Base-by-base conservation (phyloP, 805 yeast species). In the Kodamaea kakaduensis region DNA sequence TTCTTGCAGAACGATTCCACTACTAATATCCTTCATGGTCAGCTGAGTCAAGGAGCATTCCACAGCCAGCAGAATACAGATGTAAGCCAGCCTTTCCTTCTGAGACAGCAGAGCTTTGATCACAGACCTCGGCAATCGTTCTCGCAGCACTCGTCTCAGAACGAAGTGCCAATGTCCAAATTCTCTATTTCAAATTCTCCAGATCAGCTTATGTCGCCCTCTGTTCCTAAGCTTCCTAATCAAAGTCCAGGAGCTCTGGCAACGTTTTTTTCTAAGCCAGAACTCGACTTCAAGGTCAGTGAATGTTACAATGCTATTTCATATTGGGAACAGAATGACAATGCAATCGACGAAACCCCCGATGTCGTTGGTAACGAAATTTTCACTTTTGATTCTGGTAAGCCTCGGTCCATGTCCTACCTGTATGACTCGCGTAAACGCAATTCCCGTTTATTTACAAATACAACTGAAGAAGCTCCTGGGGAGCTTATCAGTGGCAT, bases 241-340 rank as follows among this genome's bases (percentile, higher is more conserved):
- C 44, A 40, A 22, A 22, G 34, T 28, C 22, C 34, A 4, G 34
- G 19, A 2, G 25, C 32, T 3, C 33, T 27, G 15, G 12, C 22
- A 17, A 31, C 37, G 12, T 27, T 34, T 9, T 34, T 34, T 23
- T 27, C 15, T n/a, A 31, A 40, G n/a, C 46, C 46, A 20, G 39
- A 38, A 23, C 41, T 44, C 32, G 43, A 40, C 38, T 44, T 44
- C 37, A 41, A 41, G 36, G 59, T 63, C 61, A 63, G 64, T 40
- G 64, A 64, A 41, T 64, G 69, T 41, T 56, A 59, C 36, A 56
- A 58, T 38, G 69, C 69, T 17, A 64, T 64, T 18, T 50, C 58
- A 12, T 51, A 52, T 38, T 64, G 70, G 70, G 40, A 36, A 14
- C 40, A 36, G 24, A 27, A 30, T 8, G 40, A 36, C 16, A 34